A percentile compares a stretch with the other conserved stretches of the same genome.
phyloP scores from a whole-genome alignment of 106 monocot species.

The Phalaenopsis equestris region DNA sequence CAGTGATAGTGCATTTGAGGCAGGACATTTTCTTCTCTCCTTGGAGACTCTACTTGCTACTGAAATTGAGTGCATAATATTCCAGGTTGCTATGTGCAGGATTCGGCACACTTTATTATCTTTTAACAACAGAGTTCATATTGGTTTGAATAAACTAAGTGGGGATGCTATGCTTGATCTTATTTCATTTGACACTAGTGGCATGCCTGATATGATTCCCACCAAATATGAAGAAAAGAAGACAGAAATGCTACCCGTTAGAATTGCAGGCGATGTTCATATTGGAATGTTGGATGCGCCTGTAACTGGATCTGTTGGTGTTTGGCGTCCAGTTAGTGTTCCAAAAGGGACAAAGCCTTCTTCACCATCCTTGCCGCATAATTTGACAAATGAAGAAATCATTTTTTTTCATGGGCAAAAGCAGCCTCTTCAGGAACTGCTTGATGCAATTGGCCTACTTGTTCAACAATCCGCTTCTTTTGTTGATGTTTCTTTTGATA shows the following conservation, averaged over 20 bases:
- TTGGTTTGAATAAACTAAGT: constrained; percentile 21
- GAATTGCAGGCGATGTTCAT: constrained; percentile 77
- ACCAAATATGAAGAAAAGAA: constrained; percentile 46
- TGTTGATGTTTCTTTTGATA: constrained; percentile 78
- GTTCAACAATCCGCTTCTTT: constrained; percentile 83
- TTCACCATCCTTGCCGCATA: constrained; percentile 26
- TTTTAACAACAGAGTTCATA: constrained; percentile 29
- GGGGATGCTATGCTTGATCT: constrained; percentile 30
- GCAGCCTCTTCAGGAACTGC: constrained; percentile 69
- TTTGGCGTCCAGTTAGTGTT: constrained; percentile 74
- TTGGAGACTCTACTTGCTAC: constrained; percentile 67
- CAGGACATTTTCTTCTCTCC: constrained; percentile 42
- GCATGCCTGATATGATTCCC: constrained; percentile 20
- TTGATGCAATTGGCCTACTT: constrained; percentile 64
- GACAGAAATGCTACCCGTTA: constrained; percentile 58
- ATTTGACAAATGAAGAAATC: constrained; percentile 32
- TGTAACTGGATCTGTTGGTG: constrained; percentile 54
- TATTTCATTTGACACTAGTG: constrained; percentile 17
- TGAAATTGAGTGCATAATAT: constrained; percentile 76
- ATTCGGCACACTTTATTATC: constrained; percentile 68
- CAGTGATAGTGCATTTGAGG: constrained; percentile 38
- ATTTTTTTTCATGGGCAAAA: constrained; percentile 21
- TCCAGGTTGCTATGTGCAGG: constrained; percentile 87
- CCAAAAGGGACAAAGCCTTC: constrained; percentile 47
- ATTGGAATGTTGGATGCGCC: constrained; percentile 40